Evolutionary conservation across 176 grass and related monocot species (phyloP).

Genomic region (Oryza glumipatula): DNA sequence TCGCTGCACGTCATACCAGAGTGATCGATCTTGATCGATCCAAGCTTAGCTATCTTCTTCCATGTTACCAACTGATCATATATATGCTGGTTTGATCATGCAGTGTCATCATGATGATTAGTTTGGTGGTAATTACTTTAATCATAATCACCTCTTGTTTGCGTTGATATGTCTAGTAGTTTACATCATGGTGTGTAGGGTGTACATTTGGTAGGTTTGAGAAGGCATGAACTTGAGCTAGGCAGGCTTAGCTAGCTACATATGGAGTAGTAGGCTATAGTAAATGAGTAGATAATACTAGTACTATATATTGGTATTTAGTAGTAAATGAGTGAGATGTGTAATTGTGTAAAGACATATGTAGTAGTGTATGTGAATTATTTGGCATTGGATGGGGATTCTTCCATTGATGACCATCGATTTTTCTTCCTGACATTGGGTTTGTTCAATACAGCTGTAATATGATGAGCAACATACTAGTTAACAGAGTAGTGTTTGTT

Average conservation of each 20-base stretch:
- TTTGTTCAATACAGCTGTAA: not conserved
- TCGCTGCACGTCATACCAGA: slow-evolving; percentile 71
- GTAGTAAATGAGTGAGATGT: not conserved
- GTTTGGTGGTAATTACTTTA: not conserved
- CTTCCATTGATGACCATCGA: not conserved
- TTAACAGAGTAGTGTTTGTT: not conserved
- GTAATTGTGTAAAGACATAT: not conserved
- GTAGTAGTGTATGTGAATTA: not conserved
- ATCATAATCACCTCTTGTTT: not conserved
- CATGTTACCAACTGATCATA: not conserved
- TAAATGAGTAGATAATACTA: not conserved
- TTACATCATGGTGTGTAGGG: not conserved
- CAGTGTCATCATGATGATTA: not conserved
- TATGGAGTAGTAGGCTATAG: not conserved
- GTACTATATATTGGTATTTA: not conserved
- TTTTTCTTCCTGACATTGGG: not conserved
- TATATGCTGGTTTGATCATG: not conserved
- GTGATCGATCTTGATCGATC: slow-evolving; percentile 30
- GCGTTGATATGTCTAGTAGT: not conserved
- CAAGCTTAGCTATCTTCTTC: not conserved
- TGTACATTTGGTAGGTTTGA: slow-evolving; percentile 7
- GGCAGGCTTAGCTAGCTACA: not conserved
- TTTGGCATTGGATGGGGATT: not conserved
- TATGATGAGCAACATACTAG: not conserved
- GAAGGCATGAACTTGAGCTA: slow-evolving; percentile 2